Evolutionary conservation across 2,329 filamentous ascomycete genomes (phyloP), one percentile per base, ranked within the genome.

Genomic region (Cladophialophora exuberans): DNA sequence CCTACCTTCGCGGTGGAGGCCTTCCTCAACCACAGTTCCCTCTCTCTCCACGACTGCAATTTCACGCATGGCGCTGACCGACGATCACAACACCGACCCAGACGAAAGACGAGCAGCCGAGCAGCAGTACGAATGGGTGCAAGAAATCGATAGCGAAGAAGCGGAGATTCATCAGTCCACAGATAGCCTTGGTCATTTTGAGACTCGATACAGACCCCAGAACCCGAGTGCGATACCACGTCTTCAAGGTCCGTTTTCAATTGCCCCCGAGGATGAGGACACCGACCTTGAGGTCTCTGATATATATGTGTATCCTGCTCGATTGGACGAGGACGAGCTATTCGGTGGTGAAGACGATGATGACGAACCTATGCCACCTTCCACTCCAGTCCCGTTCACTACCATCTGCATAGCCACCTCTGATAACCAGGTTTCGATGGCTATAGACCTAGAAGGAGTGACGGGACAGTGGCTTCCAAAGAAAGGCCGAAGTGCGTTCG

Each of bases 31-130:
- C 0, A 78, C 94, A 26, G 84, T 96, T 11, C 88, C 91, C 2
- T 91, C 90, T 0, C 79, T 97, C 18, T 90, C 89, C 1, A 86
- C 93, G 1, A 88, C 88, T 6, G 88, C 96, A 54, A 85, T 95
- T 22, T 85, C 89, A 33, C 90, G 89, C 61, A 74, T 87, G 23
- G 67, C 74, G 3, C 70, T 72, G 4, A 64, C 77, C 22, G 69
- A 75, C 46, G 69, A 73, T 11, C 72, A 76, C 23, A 54, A 69
- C 0, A 65, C 73, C 15, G 72, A 75, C 7, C 62, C 70, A 13
- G 76, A 79, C 41, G 72, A 79, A 33, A 73, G 80, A 62, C 70
- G 70, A 48, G 72, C 69, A 31, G 76, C 72, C 9, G 75, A 80
- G 23, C 81, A 83, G 56, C 84, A 86, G 62, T 76, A 79, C 51